Conservation (phyloP, 257 asterid species). For the Petunia axillaris region DNA sequence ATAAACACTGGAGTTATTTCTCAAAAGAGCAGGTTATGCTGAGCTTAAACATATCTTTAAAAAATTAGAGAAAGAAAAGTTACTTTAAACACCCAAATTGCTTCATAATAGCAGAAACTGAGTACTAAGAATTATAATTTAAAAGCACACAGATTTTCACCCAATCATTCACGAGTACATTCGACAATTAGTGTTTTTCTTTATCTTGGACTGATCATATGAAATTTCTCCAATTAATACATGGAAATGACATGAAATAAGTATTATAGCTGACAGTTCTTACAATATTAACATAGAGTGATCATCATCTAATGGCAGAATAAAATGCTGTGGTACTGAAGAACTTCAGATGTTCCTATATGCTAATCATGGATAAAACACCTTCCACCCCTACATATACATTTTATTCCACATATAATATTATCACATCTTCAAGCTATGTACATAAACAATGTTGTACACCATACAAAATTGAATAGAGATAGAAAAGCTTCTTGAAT, state of each 20-base stretch:
- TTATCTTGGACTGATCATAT: no score
- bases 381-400: background rate
- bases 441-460: no score
- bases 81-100: background rate
- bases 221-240: background rate
- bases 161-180: no score
- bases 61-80: background rate
- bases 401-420: background rate
- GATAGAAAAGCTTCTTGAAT: no score
- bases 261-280: background rate
- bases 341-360: background rate
- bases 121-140: no score
- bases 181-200: no score
- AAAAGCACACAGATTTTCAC: no score
- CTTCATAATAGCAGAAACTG: background rate
- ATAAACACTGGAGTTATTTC: background rate
- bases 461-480: no score
- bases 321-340: background rate
- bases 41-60: background rate
- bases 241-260: background rate
- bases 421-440: no score
- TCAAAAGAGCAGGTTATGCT: background rate
- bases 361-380: constrained; percentile 1
- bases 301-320: constrained; percentile 4
- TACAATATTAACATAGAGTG: background rate